Evolutionary conservation across 2,329 filamentous ascomycete species (phyloP).

Genomic region (Fusarium tjaetaba): DNA sequence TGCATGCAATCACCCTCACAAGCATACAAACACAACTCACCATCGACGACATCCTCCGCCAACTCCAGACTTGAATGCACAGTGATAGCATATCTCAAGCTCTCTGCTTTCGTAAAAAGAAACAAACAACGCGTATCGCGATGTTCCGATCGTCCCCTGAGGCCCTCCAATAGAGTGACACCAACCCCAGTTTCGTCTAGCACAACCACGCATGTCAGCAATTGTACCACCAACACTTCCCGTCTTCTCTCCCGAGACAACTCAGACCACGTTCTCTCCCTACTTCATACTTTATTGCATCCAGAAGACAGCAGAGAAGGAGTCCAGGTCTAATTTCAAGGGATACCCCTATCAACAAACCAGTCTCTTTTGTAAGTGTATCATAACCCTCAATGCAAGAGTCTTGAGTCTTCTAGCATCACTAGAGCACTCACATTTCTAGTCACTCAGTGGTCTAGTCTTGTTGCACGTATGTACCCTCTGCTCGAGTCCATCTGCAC

Average conservation of each 20-base stretch:
- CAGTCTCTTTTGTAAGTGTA: too few relatives aligned
- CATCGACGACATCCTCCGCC: fast-evolving
- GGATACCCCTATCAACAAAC: fast-evolving
- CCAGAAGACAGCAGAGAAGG: fast-evolving
- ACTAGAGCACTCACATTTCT: neutral
- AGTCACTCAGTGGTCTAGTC: neutral
- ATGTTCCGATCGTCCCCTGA: slow-evolving; percentile 1
- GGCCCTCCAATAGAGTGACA: slow-evolving; percentile 4
- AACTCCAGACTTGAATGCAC: fast-evolving
- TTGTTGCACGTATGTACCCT: neutral
- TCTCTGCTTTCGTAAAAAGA: neutral
- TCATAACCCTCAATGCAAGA: neutral
- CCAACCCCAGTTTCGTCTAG: neutral
- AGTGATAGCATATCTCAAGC: fast-evolving
- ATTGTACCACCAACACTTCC: neutral
- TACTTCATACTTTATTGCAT: fast-evolving
- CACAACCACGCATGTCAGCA: slow-evolving; percentile 2
- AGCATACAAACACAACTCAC: neutral
- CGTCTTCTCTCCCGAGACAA: neutral
- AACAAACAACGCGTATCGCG: neutral
- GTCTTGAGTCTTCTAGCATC: fast-evolving
- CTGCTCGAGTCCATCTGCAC: neutral
- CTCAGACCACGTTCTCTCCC: neutral
- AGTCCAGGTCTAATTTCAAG: fast-evolving
- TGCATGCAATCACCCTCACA: fast-evolving